These are phyloP conservation scores for Cladosporium sp. DNA, from an alignment of 2,329 filamentous ascomycete species.

Conservation along the genomic window DNA sequence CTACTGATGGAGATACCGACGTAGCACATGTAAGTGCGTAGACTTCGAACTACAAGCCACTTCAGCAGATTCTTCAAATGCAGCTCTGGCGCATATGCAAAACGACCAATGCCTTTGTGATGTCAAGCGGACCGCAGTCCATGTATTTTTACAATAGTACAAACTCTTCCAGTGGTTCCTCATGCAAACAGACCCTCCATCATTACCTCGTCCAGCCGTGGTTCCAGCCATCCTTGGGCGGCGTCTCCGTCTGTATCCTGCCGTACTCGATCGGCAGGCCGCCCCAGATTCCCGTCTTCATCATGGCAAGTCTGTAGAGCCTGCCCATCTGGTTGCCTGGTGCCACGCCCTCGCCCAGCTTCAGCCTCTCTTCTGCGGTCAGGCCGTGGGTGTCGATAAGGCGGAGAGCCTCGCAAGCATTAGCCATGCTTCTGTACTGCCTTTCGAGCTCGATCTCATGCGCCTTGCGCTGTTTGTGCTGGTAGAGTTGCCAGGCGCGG, in stretches of 20 bases:
- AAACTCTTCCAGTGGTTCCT: conserved; percentile 24
- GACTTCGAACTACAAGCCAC: no score
- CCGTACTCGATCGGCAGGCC: conserved; percentile 91
- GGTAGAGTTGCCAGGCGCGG: conserved; percentile 85
- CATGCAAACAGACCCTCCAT: conserved; percentile 17
- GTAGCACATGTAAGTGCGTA: no score
- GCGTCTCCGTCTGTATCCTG: conserved; percentile 78
- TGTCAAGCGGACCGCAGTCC: background rate
- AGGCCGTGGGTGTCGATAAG: conserved; percentile 48
- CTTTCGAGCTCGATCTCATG: conserved; percentile 72
- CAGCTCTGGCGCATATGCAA: no score
- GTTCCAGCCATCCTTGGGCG: conserved; percentile 81
- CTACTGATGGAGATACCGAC: no score
- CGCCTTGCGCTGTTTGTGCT: conserved; percentile 64
- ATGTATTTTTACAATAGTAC: conserved; percentile 11
- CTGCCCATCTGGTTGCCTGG: conserved; percentile 61
- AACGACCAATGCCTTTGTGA: no score
- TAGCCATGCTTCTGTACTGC: conserved; percentile 77
- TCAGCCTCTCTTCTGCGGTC: conserved; percentile 34
- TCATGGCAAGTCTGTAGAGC: conserved; percentile 83
- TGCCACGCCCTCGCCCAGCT: conserved; percentile 31
- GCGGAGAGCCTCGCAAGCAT: conserved; percentile 80
- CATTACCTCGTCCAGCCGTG: conserved; percentile 75
- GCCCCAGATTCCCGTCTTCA: conserved; percentile 82
- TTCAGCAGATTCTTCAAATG: no score